Base-by-base conservation (phyloP, 163 green algal genomes). In the Coccomyxa subellipsoidea region DNA sequence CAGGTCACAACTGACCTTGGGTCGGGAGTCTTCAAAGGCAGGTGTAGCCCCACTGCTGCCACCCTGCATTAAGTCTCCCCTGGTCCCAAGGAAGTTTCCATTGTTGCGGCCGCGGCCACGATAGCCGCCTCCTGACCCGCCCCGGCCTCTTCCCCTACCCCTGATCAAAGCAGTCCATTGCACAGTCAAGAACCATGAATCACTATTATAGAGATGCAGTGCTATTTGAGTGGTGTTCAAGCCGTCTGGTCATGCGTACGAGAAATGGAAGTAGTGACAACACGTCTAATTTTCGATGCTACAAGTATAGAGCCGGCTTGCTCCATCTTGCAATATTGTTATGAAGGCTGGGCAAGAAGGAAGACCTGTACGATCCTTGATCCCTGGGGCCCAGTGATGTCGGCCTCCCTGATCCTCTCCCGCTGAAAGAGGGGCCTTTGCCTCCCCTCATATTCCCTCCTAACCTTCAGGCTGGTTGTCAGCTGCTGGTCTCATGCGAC, bases 71-170 rank as follows among this genome's bases (percentile, higher is more conserved):
- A 47, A 25, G 27, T 84, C 69, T 7, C 71, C 80, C 36, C 54
- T 84, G 72, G 71, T 71, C 40, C 79, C 83, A 69, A 86, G 82
- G 34, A 84, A 86, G 78, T 86, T 86, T 37, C 77, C 82, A 72
- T 85, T 85, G 71, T 84, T 83, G 31, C 38, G 27, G 37, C 38
- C 38, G 2, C 38, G 38, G 0, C 76, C 76, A 34, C 76, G 76
- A 47, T 31, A 25, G 39, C 32, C 70, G 40, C 70, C 70, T 77
- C 32, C 70, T 77, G 66, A 73, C 27, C 66, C 32, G 66, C 66
- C 66, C 66, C 66, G 31, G 66, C 66, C 66, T 59, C 47, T 59
- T 18, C 47, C 47, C 23, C 47, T 59, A 7, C 66, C 66, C n/a
- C 66, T 73, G 66, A 18, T n/a, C 66, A 73, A n/a, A n/a, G n/a